Conservation (phyloP, 2,329 filamentous ascomycete species). For the Pseudopyrenochaeta lycopersici region DNA sequence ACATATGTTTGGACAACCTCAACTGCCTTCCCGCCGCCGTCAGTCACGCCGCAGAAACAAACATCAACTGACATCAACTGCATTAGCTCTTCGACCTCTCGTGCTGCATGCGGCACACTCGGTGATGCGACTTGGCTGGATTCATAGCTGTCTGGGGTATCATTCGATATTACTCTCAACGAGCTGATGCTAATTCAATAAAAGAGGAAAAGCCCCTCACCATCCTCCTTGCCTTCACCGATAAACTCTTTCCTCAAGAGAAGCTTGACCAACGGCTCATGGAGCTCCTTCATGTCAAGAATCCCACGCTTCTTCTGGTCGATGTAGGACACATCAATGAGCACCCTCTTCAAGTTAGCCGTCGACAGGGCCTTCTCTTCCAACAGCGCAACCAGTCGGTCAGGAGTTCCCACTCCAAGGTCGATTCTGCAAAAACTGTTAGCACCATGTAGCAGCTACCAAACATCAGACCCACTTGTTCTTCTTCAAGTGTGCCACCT, state of each 20-base stretch:
- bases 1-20: too few relatives aligned
- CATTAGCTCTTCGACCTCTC: too few relatives aligned
- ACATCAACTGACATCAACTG: neutral
- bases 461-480: constrained; percentile 56
- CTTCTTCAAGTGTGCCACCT: constrained; percentile 76
- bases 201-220: constrained; percentile 42
- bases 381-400: constrained; percentile 81
- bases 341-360: constrained; percentile 76
- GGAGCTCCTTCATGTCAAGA: constrained; percentile 93
- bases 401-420: constrained; percentile 89
- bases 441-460: constrained; percentile 10
- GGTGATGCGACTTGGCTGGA: neutral
- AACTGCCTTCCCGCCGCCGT: neutral
- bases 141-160: constrained; percentile 14
- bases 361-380: constrained; percentile 80
- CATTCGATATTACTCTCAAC: constrained; percentile 7
- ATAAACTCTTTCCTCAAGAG: constrained; percentile 75
- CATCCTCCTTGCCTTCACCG: constrained; percentile 37
- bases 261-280: constrained; percentile 80
- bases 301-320: constrained; percentile 94
- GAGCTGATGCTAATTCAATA: constrained; percentile 25
- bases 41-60: neutral
- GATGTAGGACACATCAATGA: constrained; percentile 91
- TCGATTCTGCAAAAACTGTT: constrained; percentile 68
- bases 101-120: too few relatives aligned